Conservation (phyloP, 768 basidiomycete genomes). For the Agrocybe chaxingu region DNA sequence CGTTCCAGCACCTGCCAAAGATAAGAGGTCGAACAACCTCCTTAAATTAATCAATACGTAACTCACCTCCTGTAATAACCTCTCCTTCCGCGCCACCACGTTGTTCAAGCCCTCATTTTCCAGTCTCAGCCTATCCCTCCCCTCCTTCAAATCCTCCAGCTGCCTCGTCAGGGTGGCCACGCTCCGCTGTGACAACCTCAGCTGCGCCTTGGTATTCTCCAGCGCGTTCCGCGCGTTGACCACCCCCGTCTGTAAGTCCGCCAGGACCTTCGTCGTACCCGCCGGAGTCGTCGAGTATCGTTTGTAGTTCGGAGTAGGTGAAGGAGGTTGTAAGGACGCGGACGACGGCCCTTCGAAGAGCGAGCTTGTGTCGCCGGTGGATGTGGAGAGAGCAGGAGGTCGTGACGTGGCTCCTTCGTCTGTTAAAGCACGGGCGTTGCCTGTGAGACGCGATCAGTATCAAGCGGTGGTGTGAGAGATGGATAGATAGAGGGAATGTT, state of each 20-base stretch:
- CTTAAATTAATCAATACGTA: not conserved
- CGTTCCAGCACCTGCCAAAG: conserved; percentile 66
- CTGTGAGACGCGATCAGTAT: no score
- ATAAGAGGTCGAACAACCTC: not conserved
- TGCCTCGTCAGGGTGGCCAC: conserved; percentile 83
- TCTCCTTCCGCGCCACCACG: conserved; percentile 84
- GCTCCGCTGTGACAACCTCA: conserved; percentile 75
- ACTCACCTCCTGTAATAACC: conserved; percentile 77
- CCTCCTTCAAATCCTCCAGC: conserved; percentile 87
- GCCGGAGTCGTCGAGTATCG: conserved; percentile 67
- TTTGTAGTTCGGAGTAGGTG: conserved; percentile 35
- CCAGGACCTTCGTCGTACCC: conserved; percentile 84
- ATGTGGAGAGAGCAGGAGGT: conserved; percentile 23
- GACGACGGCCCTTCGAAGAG: conserved; percentile 26
- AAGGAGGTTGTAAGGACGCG: conserved; percentile 46
- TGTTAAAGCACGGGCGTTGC: no score
- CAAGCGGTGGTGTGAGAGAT: no score
- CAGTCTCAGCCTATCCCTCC: conserved; percentile 72
- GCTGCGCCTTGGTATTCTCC: conserved; percentile 83
- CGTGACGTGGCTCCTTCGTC: conserved; percentile 29
- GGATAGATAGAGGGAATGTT: no score
- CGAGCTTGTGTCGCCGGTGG: conserved; percentile 31
- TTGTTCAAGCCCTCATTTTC: conserved; percentile 90
- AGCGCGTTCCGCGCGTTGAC: conserved; percentile 74
- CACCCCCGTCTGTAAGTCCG: conserved; percentile 83